Conservation (phyloP, 495 filamentous ascomycete species). For the Aspergillus affinis region DNA sequence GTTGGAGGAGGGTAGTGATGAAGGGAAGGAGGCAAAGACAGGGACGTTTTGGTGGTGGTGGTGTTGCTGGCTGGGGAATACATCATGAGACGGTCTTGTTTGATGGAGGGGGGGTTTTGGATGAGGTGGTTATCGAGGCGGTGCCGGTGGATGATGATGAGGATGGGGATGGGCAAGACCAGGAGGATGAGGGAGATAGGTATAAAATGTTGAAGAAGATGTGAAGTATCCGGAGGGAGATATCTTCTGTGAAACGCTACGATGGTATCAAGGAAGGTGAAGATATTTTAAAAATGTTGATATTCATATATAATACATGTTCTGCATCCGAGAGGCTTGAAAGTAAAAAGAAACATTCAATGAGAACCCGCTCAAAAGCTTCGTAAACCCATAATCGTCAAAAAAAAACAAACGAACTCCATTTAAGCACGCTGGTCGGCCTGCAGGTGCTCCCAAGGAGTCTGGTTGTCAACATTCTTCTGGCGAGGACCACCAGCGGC, state of each 20-base stretch:
- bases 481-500: conserved; percentile 40
- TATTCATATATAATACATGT: conserved; percentile 21
- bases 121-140: conserved; percentile 15
- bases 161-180: conserved; percentile 8
- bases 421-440: conserved; percentile 43
- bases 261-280: background rate
- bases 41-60: background rate
- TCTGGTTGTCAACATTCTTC: conserved; percentile 38
- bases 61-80: background rate
- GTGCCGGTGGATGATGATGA: conserved; percentile 15
- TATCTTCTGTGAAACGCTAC: no score
- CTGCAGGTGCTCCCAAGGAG: conserved; percentile 43
- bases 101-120: conserved; percentile 2
- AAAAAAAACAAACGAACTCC: conserved; percentile 1
- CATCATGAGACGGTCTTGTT: background rate
- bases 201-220: background rate
- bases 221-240: no score
- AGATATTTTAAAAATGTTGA: background rate
- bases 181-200: conserved; percentile 12
- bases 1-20: conserved; percentile 19
- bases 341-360: conserved; percentile 6
- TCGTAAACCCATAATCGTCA: conserved; percentile 11
- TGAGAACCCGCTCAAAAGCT: conserved; percentile 20
- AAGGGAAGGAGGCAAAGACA: background rate
- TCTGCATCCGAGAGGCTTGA: conserved; percentile 1